Conservation (phyloP, 306 rosid species). For the Sechiopsis laciniata region DNA sequence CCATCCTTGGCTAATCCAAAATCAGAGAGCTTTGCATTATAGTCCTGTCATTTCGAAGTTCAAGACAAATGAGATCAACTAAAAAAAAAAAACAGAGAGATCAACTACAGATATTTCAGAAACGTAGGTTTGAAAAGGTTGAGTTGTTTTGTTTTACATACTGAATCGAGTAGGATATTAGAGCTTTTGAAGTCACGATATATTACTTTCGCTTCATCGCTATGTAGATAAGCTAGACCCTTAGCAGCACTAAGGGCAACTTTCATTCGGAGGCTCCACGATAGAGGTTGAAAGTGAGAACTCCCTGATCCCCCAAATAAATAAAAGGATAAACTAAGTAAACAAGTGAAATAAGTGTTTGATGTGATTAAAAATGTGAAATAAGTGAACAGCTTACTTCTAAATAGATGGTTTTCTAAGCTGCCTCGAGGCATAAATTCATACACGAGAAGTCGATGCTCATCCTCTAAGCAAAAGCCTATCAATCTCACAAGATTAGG, state of each 20-base stretch:
- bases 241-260: slow-evolving; percentile 85
- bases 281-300: slow-evolving; percentile 78
- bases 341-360: neutral
- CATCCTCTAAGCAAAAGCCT: slow-evolving; percentile 97
- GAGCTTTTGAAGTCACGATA: slow-evolving; percentile 83
- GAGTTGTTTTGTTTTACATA: slow-evolving; percentile 25
- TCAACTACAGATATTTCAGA: slow-evolving; percentile 26
- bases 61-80: slow-evolving; percentile 19
- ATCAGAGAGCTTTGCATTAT: slow-evolving; percentile 80
- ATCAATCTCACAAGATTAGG: slow-evolving; percentile 84
- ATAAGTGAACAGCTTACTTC: slow-evolving; percentile 56
- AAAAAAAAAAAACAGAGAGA: too few relatives aligned
- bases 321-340: neutral
- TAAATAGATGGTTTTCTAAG: slow-evolving; percentile 88
- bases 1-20: slow-evolving; percentile 98
- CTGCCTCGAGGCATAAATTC: slow-evolving; percentile 84
- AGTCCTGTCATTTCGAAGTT: slow-evolving; percentile 39
- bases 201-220: slow-evolving; percentile 87
- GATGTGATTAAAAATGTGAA: neutral
- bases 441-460: slow-evolving; percentile 84
- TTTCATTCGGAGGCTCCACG: slow-evolving; percentile 80
- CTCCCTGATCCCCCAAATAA: slow-evolving; percentile 44
- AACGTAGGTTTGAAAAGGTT: slow-evolving; percentile 15
- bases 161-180: slow-evolving; percentile 76
- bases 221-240: slow-evolving; percentile 92